phyloP scores from a whole-genome alignment of 306 rosid species.

The Vigna hirtella region DNA sequence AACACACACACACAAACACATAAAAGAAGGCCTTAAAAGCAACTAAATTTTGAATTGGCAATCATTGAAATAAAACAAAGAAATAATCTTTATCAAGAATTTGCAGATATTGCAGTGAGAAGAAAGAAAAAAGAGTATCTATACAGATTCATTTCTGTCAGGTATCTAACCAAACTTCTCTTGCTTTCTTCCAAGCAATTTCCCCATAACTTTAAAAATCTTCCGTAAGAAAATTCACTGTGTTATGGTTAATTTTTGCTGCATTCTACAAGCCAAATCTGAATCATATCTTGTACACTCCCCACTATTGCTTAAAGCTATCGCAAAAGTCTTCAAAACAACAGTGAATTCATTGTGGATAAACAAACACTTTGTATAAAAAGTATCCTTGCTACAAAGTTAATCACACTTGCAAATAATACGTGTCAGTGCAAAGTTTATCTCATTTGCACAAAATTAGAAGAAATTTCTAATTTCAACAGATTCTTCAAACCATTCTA shows the following conservation, averaged over 20 bases:
- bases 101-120: not conserved
- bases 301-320: constrained; percentile 9
- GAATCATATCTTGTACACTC: constrained; percentile 6
- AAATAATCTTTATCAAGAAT: not conserved
- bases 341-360: constrained; percentile 8
- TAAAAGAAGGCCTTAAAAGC: too few relatives aligned
- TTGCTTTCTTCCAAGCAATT: not conserved
- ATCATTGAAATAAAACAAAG: not conserved
- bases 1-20: not conserved
- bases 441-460: not conserved
- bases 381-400: not conserved
- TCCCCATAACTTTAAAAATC: not conserved
- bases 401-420: not conserved
- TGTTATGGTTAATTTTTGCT: not conserved
- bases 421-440: not conserved
- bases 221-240: not conserved
- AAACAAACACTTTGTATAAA: not conserved
- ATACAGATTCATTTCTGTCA: not conserved
- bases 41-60: not conserved
- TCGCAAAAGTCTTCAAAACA: constrained; percentile 19
- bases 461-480: not conserved
- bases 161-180: not conserved
- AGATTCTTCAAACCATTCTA: not conserved
- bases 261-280: not conserved
- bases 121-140: too few relatives aligned